phyloP scores from a whole-genome alignment of 2,329 filamentous ascomycete genomes.

The Sarocladiaceae sp. region DNA sequence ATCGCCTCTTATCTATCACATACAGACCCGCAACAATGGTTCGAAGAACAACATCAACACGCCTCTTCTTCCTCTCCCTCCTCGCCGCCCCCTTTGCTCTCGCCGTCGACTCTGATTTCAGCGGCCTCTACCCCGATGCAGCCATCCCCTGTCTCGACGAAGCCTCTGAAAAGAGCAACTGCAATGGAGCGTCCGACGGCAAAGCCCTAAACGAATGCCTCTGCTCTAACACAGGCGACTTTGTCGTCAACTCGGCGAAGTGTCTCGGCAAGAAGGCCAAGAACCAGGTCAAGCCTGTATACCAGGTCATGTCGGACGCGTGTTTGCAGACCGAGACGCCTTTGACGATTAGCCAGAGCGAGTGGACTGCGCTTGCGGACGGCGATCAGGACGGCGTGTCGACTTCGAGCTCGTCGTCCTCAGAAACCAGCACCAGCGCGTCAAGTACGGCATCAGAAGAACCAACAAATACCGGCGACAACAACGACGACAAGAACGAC shows the following conservation, averaged over 20 bases:
- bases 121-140: slow-evolving; percentile 30
- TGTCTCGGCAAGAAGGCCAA: slow-evolving; percentile 33
- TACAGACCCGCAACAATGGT: background rate
- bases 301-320: slow-evolving; percentile 30
- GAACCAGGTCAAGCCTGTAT: slow-evolving; percentile 23
- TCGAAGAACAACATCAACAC: slow-evolving; percentile 4
- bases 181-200: slow-evolving; percentile 26
- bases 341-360: slow-evolving; percentile 27
- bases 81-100: slow-evolving; percentile 13
- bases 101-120: slow-evolving; percentile 33
- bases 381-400: slow-evolving; percentile 12
- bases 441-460: slow-evolving; percentile 11
- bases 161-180: slow-evolving; percentile 28
- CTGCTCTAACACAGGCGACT: slow-evolving; percentile 37
- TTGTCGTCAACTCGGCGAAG: slow-evolving; percentile 33
- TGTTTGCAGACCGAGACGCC: slow-evolving; percentile 35
- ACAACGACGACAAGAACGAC: background rate
- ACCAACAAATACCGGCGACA: slow-evolving; percentile 2
- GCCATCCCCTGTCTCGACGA: slow-evolving; percentile 34
- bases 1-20: background rate
- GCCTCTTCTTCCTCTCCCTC: slow-evolving; percentile 20
- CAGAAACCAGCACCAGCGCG: slow-evolving; percentile 9
- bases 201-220: slow-evolving; percentile 35
- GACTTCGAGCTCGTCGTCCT: slow-evolving; percentile 13
- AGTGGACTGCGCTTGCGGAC: slow-evolving; percentile 29